Percentiles rank a stretch among this genome's conserved stretches.
phyloP scores from a whole-genome alignment of 2,329 filamentous ascomycete species.

The Aureobasidium pullulans region DNA sequence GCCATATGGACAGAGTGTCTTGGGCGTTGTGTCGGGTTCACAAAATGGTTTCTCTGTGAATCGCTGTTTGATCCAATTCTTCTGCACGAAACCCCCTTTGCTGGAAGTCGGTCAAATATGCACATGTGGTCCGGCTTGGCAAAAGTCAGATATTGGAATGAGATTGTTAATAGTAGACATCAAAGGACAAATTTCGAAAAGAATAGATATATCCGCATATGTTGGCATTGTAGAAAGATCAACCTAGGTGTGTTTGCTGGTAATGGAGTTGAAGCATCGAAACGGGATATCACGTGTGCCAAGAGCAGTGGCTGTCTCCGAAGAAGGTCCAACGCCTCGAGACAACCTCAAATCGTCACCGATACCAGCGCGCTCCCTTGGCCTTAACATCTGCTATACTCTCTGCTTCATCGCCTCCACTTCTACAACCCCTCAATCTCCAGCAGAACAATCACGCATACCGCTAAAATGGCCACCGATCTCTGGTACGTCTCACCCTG shows the following conservation, averaged over 20 bases:
- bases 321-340: constrained; percentile 3
- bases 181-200: too few relatives aligned
- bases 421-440: background rate
- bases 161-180: too few relatives aligned
- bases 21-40: too few relatives aligned
- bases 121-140: too few relatives aligned
- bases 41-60: too few relatives aligned
- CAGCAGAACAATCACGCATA: constrained; percentile 9
- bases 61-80: too few relatives aligned
- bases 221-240: background rate
- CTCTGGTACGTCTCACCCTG: constrained; percentile 60
- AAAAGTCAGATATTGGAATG: too few relatives aligned
- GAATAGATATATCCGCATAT: too few relatives aligned
- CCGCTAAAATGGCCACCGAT: constrained; percentile 65
- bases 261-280: background rate
- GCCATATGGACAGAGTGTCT: too few relatives aligned
- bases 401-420: constrained; percentile 9
- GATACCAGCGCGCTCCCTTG: constrained; percentile 9
- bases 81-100: too few relatives aligned
- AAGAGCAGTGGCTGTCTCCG: constrained; percentile 4
- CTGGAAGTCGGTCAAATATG: too few relatives aligned
- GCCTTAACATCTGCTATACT: constrained; percentile 5
- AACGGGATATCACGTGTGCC: constrained; percentile 8
- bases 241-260: background rate
- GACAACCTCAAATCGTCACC: constrained; percentile 13